These are phyloP conservation scores for Sporodiniella umbellata DNA, from an alignment of 371 early-diverging fungal species.

Conservation along the genomic window DNA sequence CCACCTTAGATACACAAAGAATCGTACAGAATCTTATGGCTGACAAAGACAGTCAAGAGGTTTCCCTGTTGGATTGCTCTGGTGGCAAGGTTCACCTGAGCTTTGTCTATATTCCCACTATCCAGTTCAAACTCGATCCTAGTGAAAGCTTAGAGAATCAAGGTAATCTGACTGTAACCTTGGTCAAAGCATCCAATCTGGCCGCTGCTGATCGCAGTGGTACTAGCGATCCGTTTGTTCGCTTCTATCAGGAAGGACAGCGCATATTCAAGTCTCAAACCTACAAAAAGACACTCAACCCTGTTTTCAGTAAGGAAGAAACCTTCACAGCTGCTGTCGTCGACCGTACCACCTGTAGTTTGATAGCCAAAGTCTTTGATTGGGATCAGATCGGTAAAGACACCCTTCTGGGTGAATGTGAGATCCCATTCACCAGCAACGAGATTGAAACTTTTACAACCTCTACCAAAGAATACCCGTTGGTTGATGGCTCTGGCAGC, in stretches of 20 bases:
- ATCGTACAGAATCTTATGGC: slow-evolving; percentile 20
- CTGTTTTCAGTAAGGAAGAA: slow-evolving; percentile 73
- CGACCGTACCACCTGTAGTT: slow-evolving; percentile 45
- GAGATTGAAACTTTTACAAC: slow-evolving; percentile 38
- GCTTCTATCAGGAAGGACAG: slow-evolving; percentile 68
- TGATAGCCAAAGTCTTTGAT: slow-evolving; percentile 70
- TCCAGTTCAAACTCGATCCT: slow-evolving; percentile 43
- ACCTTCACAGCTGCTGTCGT: slow-evolving; percentile 65
- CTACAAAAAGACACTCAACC: slow-evolving; percentile 78
- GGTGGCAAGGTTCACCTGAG: slow-evolving; percentile 34
- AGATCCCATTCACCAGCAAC: slow-evolving; percentile 29
- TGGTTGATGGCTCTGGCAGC: slow-evolving; percentile 19
- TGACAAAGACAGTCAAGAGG: slow-evolving; percentile 18
- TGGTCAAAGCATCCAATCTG: slow-evolving; percentile 41
- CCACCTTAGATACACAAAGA: slow-evolving; percentile 22
- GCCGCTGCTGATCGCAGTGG: slow-evolving; percentile 57
- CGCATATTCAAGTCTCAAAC: slow-evolving; percentile 79
- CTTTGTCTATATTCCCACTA: slow-evolving; percentile 38
- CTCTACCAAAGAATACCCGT: slow-evolving; percentile 24
- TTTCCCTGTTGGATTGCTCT: slow-evolving; percentile 22
- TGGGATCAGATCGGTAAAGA: slow-evolving; percentile 78
- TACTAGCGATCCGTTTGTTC: slow-evolving; percentile 82
- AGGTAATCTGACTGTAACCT: slow-evolving; percentile 44
- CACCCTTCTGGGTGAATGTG: slow-evolving; percentile 48
- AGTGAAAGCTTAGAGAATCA: slow-evolving; percentile 49